Base-by-base conservation (phyloP, 805 yeast genomes). In the Candida arabinofermentans region DNA sequence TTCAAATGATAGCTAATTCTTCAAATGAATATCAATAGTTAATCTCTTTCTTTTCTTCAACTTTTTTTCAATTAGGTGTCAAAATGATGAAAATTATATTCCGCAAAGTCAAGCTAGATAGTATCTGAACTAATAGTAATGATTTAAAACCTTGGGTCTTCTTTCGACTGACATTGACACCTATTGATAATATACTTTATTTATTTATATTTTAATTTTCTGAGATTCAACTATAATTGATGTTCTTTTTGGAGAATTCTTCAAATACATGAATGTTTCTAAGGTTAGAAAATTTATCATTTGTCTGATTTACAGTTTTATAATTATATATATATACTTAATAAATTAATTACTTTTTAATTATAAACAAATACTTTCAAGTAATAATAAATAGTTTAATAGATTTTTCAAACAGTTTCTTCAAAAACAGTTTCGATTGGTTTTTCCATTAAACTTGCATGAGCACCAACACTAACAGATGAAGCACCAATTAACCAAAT, bases 351-450 rank as follows among this genome's bases (percentile, higher is more conserved):
- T 23, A 23, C 24, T 33, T 18, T 19, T 30, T 5, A 30, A 21
- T 23, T 23, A 26, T 30, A 36, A 18, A 21, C 18, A 7, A 24
- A 22, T 8, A 14, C 14, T 16, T 19, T 14, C 10, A 27, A 39
- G 19, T 26, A 39, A 32, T 10, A 24, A 18, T 16, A 27, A 27
- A 13, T 17, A 8, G 17, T 37, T 32, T 27, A 21, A 35, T 16
- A 7, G 17, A 19, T 35, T n/a, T 17, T 22, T 43, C 57, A 70
- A 48, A 70, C 75, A 34, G 55, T 50, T 63, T 90, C 98, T 65
- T 90, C 96, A 59, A 93, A 93, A 17, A 93, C 97, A 27, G 95
- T 85, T 71, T 93, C 99, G 52, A 93, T 87, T 34, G 99, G 99
- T 68, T 93, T 93, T 63, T 93, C 99, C 84, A 93, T 77, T 50